phyloP scores from a whole-genome alignment of 2,329 filamentous ascomycete genomes.

The Trichophyton rubrum region DNA sequence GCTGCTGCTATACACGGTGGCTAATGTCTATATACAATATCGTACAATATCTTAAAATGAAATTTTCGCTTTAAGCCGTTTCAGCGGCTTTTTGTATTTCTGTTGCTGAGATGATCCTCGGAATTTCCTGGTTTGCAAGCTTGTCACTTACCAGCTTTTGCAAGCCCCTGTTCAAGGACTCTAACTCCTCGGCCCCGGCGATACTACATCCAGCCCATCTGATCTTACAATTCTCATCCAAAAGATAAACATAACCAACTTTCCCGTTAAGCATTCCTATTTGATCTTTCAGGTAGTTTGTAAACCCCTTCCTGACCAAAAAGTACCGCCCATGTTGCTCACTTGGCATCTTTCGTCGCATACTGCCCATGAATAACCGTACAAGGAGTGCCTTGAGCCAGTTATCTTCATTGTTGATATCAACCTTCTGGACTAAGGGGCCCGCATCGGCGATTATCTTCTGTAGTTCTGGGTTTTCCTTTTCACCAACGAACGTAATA shows the following conservation, averaged over 20 bases:
- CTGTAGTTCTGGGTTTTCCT: constrained; percentile 58
- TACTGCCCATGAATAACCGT: constrained; percentile 39
- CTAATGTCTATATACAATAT: constrained; percentile 1
- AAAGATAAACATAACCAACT: constrained; percentile 84
- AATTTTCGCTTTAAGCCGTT: background rate
- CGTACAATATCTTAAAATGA: background rate
- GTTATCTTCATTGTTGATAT: constrained; percentile 82
- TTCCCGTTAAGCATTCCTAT: constrained; percentile 70
- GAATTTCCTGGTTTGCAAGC: constrained; percentile 11
- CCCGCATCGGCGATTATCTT: constrained; percentile 43
- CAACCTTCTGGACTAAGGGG: constrained; percentile 58
- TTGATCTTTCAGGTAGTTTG: constrained; percentile 44
- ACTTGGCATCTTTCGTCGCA: constrained; percentile 37
- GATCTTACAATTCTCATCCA: constrained; percentile 79
- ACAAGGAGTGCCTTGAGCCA: constrained; percentile 48
- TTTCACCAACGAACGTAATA: constrained; percentile 53
- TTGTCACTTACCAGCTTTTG: constrained; percentile 32
- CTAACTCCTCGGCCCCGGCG: constrained; percentile 30
- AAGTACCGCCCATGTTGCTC: constrained; percentile 48
- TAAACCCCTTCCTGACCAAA: constrained; percentile 45
- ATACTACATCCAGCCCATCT: constrained; percentile 74
- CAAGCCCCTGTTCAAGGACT: constrained; percentile 32
- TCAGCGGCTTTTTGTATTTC: background rate
- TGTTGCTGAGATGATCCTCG: background rate
- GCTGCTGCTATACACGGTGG: background rate